Conservation (phyloP, 768 basidiomycete genomes). For the Psilocybe cubensis region DNA sequence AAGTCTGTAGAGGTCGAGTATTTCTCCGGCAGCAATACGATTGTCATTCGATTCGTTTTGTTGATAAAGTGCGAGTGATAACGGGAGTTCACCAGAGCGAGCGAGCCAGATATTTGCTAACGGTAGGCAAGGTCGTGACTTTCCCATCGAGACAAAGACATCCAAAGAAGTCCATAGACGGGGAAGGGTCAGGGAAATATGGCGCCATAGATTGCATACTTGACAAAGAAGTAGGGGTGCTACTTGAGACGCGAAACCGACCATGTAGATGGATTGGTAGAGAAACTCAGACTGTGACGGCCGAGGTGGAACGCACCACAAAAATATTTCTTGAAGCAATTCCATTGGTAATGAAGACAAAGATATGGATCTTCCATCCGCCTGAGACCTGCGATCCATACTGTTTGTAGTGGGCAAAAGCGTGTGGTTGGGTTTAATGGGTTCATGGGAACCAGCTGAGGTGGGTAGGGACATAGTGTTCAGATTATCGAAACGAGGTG, state of each 20-base stretch:
- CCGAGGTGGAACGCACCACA: constrained; percentile 25
- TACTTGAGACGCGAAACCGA: constrained; percentile 17
- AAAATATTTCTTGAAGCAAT: constrained; percentile 35
- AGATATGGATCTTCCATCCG: background rate
- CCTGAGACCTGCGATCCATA: background rate
- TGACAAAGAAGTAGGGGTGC: constrained; percentile 41
- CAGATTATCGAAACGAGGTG: background rate
- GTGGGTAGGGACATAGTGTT: background rate
- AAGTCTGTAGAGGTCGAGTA: constrained; percentile 33
- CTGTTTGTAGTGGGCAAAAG: background rate
- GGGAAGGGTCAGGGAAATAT: constrained; percentile 38
- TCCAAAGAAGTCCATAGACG: constrained; percentile 42
- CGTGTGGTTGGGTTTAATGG: background rate
- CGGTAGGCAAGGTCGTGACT: constrained; percentile 30
- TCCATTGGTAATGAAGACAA: constrained; percentile 27
- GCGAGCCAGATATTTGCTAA: constrained; percentile 34
- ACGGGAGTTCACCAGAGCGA: constrained; percentile 35
- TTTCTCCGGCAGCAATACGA: constrained; percentile 27
- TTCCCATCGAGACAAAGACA: constrained; percentile 32
- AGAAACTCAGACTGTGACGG: constrained; percentile 9
- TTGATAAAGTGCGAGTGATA: constrained; percentile 34
- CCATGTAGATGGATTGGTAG: constrained; percentile 11
- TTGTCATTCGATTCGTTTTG: constrained; percentile 34
- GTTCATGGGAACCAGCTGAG: background rate
- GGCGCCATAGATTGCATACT: constrained; percentile 47